These are phyloP conservation scores for Alopecurus myosuroides DNA, from an alignment of 176 grass and related monocot species.

Conservation along the genomic window DNA sequence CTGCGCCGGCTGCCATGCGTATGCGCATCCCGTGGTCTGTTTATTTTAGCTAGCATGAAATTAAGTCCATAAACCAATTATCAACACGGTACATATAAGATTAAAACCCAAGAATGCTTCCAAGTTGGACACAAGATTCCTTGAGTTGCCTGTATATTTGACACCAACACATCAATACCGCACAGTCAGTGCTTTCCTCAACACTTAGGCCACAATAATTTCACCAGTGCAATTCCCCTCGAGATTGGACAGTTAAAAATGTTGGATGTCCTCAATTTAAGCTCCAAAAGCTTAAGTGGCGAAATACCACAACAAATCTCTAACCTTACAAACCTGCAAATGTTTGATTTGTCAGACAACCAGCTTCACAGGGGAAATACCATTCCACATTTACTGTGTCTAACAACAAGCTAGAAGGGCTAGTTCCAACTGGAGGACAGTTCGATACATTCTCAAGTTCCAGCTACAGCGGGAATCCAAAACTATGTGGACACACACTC, in stretches of 20 bases:
- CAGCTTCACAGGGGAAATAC: constrained; percentile 55
- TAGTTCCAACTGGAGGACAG: constrained; percentile 45
- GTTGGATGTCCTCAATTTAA: constrained; percentile 40
- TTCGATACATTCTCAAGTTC: constrained; percentile 46
- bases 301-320: constrained; percentile 42
- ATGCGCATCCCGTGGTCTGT: too few species aligned
- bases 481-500: constrained; percentile 47
- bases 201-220: background rate
- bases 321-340: constrained; percentile 50
- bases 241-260: constrained; percentile 48
- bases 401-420: constrained; percentile 53
- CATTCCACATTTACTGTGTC: constrained; percentile 46
- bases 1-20: too few species aligned
- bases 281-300: constrained; percentile 51
- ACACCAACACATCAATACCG: constrained; percentile 41
- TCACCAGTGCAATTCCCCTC: constrained; percentile 41
- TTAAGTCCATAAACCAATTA: too few species aligned
- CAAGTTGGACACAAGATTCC: constrained; percentile 35
- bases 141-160: constrained; percentile 58
- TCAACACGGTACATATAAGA: too few species aligned
- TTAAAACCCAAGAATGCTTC: constrained; percentile 28
- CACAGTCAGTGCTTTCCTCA: too few species aligned
- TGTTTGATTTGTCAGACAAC: constrained; percentile 51
- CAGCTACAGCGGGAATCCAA: constrained; percentile 58
- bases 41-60: too few species aligned